Evolutionary conservation across 1,284 basidiomycete genomes (phyloP), one percentile per base, ranked within the genome.

Genomic region (Coriolopsis trogii): DNA sequence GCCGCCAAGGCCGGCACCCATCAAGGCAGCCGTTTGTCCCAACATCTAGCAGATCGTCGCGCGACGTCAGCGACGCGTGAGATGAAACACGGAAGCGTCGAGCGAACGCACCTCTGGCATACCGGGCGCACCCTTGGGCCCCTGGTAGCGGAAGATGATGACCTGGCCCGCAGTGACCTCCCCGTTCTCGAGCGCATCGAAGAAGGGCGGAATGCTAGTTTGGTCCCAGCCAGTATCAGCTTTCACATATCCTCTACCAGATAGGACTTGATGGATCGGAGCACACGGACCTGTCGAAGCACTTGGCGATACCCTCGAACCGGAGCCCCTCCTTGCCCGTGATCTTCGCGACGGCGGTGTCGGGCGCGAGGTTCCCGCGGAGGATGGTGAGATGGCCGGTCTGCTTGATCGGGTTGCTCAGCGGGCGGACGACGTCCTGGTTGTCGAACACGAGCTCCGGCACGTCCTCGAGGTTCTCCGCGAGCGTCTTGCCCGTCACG

Each of bases 361-460:
- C 93, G 4, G 95, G 95, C 1, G 92, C 90, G 41, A 99, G 78
- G 70, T 91, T 95, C 21, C 95, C 95, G 48, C 87, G 83, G 63
- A 98, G 76, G 67, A 98, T 97, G 23, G 89, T 91, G 60, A 99
- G 74, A 71, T 98, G 96, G 2, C 96, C 96, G 3, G 90, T 95
- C 37, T 30, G 8, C 72, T 99, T 98, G 74, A 98, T 93, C 5
- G 96, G 95, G 64, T 93, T 82, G 50, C 81, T 79, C 41, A 97
- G 71, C 41, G 79, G 85, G 60, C 83, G 80, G 55, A 99, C 83
- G 54, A 99, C 83, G 63, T 95, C 87, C 71, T 98, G 96, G 60
- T 70, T 83, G 53, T 84, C 77, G 67, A 95, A 89, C 56, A 86
- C 77, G 54, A 93, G 80, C 65, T 91, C 91, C 53, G 83, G 68